Evolutionary conservation across 352 stramenopile genomes (phyloP).

Genomic region (Pythium dissotocum): DNA sequence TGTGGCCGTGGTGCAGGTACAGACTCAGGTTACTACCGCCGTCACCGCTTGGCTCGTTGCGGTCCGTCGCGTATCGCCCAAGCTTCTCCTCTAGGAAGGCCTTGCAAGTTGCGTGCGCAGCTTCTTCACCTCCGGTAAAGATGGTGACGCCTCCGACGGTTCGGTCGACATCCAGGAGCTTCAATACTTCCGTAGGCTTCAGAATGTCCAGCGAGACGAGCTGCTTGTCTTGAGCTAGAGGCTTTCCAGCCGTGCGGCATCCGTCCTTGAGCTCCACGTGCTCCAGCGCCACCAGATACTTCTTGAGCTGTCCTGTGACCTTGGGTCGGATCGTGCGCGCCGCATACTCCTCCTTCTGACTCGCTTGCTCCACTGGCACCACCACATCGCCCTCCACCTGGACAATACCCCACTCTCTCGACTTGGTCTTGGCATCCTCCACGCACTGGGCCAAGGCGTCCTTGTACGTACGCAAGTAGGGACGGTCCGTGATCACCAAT

Average conservation of each 20-base stretch:
- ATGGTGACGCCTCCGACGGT: slow-evolving; percentile 51
- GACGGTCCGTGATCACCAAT: slow-evolving; percentile 76
- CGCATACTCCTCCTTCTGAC: slow-evolving; percentile 95
- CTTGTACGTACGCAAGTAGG: slow-evolving; percentile 66
- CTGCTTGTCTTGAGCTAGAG: slow-evolving; percentile 23
- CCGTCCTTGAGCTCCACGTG: slow-evolving; percentile 32
- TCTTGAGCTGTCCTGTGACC: slow-evolving; percentile 91
- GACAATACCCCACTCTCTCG: slow-evolving; percentile 72
- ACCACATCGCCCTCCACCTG: slow-evolving; percentile 98
- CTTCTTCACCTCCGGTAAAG: slow-evolving; percentile 73
- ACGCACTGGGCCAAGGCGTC: slow-evolving; percentile 50
- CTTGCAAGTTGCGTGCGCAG: slow-evolving; percentile 67
- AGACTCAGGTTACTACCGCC: slow-evolving; percentile 91
- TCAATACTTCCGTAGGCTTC: slow-evolving; percentile 35
- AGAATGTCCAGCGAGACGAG: slow-evolving; percentile 49
- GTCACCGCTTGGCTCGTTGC: slow-evolving; percentile 96
- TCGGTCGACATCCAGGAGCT: slow-evolving; percentile 62
- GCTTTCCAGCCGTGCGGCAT: slow-evolving; percentile 28
- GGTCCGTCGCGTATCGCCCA: slow-evolving; percentile 59
- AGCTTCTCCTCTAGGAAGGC: slow-evolving; percentile 89
- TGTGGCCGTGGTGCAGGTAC: slow-evolving; percentile 95
- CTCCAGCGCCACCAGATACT: slow-evolving; percentile 79
- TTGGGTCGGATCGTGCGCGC: slow-evolving; percentile 97
- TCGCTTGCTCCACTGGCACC: slow-evolving; percentile 92
- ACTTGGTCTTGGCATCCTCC: slow-evolving; percentile 26